phyloP scores from a whole-genome alignment of 192 early-diverging fungal genomes.

The Chytriomyces sp. region DNA sequence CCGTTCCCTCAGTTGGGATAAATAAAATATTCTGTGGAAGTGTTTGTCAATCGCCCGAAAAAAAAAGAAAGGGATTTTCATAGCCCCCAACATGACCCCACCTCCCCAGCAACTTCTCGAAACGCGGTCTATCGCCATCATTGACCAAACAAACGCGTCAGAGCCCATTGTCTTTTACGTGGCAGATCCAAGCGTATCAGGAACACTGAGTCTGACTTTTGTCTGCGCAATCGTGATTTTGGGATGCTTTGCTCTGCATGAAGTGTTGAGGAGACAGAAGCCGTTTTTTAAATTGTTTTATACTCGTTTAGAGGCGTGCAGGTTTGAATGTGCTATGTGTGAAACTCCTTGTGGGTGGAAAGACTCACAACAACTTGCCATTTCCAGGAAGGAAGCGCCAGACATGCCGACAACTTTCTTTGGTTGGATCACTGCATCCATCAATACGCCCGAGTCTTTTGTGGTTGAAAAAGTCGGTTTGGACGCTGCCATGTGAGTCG shows the following conservation, averaged over 20 bases:
- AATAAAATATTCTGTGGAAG: background rate
- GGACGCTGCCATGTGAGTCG: slow-evolving; percentile 52
- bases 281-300: slow-evolving; percentile 42
- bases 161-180: slow-evolving; percentile 30
- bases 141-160: background rate
- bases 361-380: background rate
- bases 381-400: slow-evolving; percentile 40
- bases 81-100: too few species aligned
- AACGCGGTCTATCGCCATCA: background rate
- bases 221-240: slow-evolving; percentile 29
- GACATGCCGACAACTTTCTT: slow-evolving; percentile 42
- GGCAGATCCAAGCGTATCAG: slow-evolving; percentile 41
- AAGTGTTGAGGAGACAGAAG: slow-evolving; percentile 37
- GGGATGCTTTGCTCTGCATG: slow-evolving; percentile 38
- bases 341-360: background rate
- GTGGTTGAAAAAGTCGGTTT: slow-evolving; percentile 54
- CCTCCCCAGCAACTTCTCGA: background rate
- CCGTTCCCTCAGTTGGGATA: too few species aligned
- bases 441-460: slow-evolving; percentile 41
- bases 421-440: slow-evolving; percentile 46
- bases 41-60: background rate
- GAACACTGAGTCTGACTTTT: slow-evolving; percentile 41
- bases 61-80: too few species aligned
- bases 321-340: slow-evolving; percentile 19
- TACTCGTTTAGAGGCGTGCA: slow-evolving; percentile 39